These are phyloP conservation scores for Leccinellum rugosiceps DNA, from an alignment of 768 basidiomycete genomes.

Conservation along the genomic window DNA sequence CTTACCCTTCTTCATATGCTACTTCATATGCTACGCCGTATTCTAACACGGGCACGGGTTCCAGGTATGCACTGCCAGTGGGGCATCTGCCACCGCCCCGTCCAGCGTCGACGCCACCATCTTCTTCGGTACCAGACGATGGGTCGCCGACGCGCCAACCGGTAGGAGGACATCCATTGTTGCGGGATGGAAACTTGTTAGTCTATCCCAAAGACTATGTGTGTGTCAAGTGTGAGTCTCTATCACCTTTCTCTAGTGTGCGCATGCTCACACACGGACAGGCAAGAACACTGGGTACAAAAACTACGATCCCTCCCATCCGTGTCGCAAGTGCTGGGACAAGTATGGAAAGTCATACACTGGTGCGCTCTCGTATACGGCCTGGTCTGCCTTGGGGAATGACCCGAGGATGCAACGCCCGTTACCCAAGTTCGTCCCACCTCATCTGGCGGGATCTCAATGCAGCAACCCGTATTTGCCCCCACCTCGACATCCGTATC, in stretches of 20 bases:
- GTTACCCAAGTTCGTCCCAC: slow-evolving; percentile 25
- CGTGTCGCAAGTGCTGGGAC: slow-evolving; percentile 74
- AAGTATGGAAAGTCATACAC: slow-evolving; percentile 60
- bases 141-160: slow-evolving; percentile 63
- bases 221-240: slow-evolving; percentile 63
- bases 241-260: no score
- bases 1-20: background rate
- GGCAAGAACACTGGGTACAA: slow-evolving; percentile 78
- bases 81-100: slow-evolving; percentile 5
- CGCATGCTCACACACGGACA: slow-evolving; percentile 24
- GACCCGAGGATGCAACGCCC: slow-evolving; percentile 29
- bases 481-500: slow-evolving; percentile 10
- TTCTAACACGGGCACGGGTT: background rate
- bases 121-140: slow-evolving; percentile 39
- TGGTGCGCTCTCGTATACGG: slow-evolving; percentile 56
- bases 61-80: slow-evolving; percentile 13
- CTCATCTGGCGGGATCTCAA: slow-evolving; percentile 9
- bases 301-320: slow-evolving; percentile 57
- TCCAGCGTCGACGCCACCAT: slow-evolving; percentile 14
- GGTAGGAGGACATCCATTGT: slow-evolving; percentile 62
- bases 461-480: background rate
- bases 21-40: slow-evolving; percentile 12
- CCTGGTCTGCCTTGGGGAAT: slow-evolving; percentile 31
- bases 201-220: slow-evolving; percentile 64
- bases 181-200: slow-evolving; percentile 57